Base-by-base conservation (phyloP, 1,284 basidiomycete species). In the Ustilago curta region DNA sequence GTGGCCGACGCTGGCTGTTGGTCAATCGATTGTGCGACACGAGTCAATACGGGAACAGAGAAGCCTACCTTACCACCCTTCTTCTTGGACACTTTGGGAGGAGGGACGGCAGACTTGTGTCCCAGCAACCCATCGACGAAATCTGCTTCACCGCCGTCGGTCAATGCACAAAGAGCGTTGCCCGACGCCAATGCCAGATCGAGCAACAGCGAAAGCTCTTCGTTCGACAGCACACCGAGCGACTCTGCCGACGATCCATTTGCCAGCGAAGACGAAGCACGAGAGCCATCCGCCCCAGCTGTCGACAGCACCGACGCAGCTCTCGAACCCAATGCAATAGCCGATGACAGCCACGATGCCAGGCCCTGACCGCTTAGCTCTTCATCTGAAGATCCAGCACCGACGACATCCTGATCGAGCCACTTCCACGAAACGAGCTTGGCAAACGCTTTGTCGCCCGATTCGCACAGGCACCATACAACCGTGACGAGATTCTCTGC, bases 401-500 rank as follows among this genome's bases (percentile, higher is more conserved):
- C 70, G 14, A 58, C 60, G 21, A 74, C 19, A 12, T 69, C 68
- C 11, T 54, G 49, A 29, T 65, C 66, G 35, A 61, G 61, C 79
- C 79, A 80, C 55, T 58, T 70, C 71, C 71, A 80, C 1, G 48
- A 47, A 3, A 76, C 72, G 7, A 71, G 70, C 21, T 72, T 71
- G 25, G 62, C 60, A 12, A 76, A 69, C 4, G 76, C 58, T 53
- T 79, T 78, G 23, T 77, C 79, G 40, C 79, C 77, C 6, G 67
- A 53, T 35, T 78, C 79, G 59, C 77, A 75, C 4, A 79, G 43
- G 43, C 77, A 77, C 64, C 71, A 69, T 2, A 78, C 60, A 16
- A 73, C 37, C 6, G 77, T 77, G n/a, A 76, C 79, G 14, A 79
- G 67, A 39, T 66, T 78, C 31, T 75, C 77, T 25, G 70, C 76